A percentile compares a stretch with the other conserved stretches of the same genome.
Conservation (phyloP, 805 yeast genomes). For the Metschnikowia dekortorum region DNA sequence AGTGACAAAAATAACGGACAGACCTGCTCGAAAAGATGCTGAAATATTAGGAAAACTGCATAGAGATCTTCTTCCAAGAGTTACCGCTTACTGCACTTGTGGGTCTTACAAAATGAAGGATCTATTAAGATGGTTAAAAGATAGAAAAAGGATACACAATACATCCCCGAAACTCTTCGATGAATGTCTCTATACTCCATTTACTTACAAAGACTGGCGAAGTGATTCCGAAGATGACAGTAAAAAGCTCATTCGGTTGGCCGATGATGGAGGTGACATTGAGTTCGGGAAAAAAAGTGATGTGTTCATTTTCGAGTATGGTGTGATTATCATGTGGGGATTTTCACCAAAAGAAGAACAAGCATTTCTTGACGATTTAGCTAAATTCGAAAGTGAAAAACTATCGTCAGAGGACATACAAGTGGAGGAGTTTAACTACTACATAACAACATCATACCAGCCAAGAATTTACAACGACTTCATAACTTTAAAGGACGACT, state of each 20-base stretch:
- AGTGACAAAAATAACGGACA: slow-evolving; percentile 75
- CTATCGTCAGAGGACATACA: slow-evolving; percentile 89
- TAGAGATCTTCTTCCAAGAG: slow-evolving; percentile 82
- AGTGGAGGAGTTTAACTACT: slow-evolving; percentile 91
- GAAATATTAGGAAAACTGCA: slow-evolving; percentile 86
- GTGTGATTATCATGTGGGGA: slow-evolving; percentile 98
- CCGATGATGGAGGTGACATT: slow-evolving; percentile 94
- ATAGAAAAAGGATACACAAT: slow-evolving; percentile 65
- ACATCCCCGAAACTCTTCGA: slow-evolving; percentile 86
- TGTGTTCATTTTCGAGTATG: slow-evolving; percentile 88
- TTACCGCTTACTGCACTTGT: slow-evolving; percentile 94
- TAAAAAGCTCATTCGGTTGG: slow-evolving; percentile 55
- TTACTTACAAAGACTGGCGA: slow-evolving; percentile 77
- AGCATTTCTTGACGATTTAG: slow-evolving; percentile 76
- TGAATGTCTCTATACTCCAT: slow-evolving; percentile 92
- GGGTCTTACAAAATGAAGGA: slow-evolving; percentile 90
- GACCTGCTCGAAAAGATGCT: slow-evolving; percentile 89
- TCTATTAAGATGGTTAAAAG: slow-evolving; percentile 77
- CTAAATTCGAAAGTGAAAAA: slow-evolving; percentile 89
- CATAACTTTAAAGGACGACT: slow-evolving; percentile 84
- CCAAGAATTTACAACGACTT: slow-evolving; percentile 95
- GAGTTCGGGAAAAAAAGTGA: slow-evolving; percentile 80
- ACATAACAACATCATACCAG: slow-evolving; percentile 88
- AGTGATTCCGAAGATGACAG: slow-evolving; percentile 39
- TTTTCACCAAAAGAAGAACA: slow-evolving; percentile 79